Percentiles rank a stretch among this genome's conserved stretches.
These are phyloP conservation scores for Pestalotiopsis fici DNA, from an alignment of 2,329 filamentous ascomycete genomes.

Conservation along the genomic window DNA sequence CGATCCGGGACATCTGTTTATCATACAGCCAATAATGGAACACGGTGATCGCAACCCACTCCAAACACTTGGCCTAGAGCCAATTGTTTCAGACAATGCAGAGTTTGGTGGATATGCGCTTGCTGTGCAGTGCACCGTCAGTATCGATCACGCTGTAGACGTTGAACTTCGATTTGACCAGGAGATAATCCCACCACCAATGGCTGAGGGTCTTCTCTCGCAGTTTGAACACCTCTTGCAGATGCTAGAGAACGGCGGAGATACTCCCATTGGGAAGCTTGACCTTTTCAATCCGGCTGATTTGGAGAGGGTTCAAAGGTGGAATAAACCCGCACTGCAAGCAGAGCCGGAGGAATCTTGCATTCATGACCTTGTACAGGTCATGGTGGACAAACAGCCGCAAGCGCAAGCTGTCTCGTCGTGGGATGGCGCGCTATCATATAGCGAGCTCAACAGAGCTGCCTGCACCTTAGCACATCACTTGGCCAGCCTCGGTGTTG, in stretches of 20 bases:
- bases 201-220: not conserved
- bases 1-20: slow-evolving; percentile 6
- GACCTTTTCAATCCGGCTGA: not conserved
- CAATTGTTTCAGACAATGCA: not conserved
- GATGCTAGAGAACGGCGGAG: not conserved
- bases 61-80: not conserved
- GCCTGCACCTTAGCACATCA: not conserved
- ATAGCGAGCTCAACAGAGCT: too few species aligned
- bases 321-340: not conserved
- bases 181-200: not conserved
- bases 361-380: not conserved
- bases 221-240: not conserved
- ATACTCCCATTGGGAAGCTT: not conserved
- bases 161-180: not conserved
- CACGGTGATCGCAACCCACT: not conserved
- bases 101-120: slow-evolving; percentile 4
- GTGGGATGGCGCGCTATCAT: too few species aligned
- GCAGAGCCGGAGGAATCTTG: not conserved
- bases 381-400: not conserved
- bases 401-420: not conserved
- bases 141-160: not conserved
- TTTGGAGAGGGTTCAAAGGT: not conserved
- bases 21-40: not conserved
- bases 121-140: not conserved
- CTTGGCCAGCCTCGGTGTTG: not conserved